A percentile compares a stretch with the other conserved stretches of the same genome.
These are phyloP conservation scores for Camptophora hylomeconis DNA, from an alignment of 2,329 filamentous ascomycete species.

Conservation along the genomic window DNA sequence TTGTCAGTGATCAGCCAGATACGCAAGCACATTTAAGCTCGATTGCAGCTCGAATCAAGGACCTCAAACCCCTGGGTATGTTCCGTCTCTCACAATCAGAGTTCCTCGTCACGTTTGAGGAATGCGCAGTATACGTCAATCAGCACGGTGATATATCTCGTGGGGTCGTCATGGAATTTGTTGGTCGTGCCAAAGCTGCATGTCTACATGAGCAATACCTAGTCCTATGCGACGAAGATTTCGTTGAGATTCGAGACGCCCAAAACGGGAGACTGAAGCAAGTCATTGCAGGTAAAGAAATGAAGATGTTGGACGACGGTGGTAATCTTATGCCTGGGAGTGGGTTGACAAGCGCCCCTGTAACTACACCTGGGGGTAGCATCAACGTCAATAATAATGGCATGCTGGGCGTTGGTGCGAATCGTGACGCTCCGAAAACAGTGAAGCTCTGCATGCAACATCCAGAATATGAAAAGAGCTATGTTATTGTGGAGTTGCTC, in stretches of 20 bases:
- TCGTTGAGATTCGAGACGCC: constrained; percentile 92
- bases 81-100: constrained; percentile 86
- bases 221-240: constrained; percentile 87
- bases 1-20: constrained; percentile 48
- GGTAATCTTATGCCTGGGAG: constrained; percentile 41
- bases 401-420: constrained; percentile 21
- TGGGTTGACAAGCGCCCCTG: constrained; percentile 25
- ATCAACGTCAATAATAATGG: constrained; percentile 22
- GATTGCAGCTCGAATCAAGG: constrained; percentile 70
- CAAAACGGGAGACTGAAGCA: constrained; percentile 88
- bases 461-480: constrained; percentile 68
- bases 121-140: constrained; percentile 95
- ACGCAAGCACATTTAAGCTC: constrained; percentile 54
- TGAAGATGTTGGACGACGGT: constrained; percentile 81
- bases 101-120: constrained; percentile 86
- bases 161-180: constrained; percentile 95
- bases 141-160: constrained; percentile 94
- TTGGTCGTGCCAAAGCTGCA: constrained; percentile 77
- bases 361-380: constrained; percentile 26
- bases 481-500: constrained; percentile 83
- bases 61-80: constrained; percentile 85
- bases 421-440: constrained; percentile 43
- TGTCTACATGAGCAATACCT: constrained; percentile 86
- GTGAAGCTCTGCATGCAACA: constrained; percentile 95
- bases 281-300: constrained; percentile 83